phyloP scores from a whole-genome alignment of 805 yeast genomes.

The Wickerhamomyces queroliae region DNA sequence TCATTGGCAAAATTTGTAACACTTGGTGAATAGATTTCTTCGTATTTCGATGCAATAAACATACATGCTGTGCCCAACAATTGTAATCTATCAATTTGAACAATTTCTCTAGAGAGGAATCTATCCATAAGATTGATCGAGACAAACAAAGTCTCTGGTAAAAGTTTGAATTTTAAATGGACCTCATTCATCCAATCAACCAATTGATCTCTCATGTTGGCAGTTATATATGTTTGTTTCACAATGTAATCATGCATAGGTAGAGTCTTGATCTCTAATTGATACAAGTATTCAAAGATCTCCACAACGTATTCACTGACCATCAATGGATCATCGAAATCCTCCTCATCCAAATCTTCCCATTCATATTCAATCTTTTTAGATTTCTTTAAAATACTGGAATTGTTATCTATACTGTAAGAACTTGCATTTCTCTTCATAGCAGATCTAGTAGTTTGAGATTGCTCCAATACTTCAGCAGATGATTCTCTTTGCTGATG shows the following conservation, averaged over 20 bases:
- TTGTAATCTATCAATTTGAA: conserved; percentile 77
- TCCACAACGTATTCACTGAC: conserved; percentile 89
- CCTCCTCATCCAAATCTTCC: conserved; percentile 81
- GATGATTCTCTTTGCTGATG: conserved; percentile 9
- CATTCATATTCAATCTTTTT: conserved; percentile 34
- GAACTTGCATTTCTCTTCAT: conserved; percentile 34
- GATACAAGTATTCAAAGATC: conserved; percentile 74
- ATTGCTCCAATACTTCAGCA: background rate
- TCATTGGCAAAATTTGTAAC: conserved; percentile 82
- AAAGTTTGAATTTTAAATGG: conserved; percentile 73
- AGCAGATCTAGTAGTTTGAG: conserved; percentile 44
- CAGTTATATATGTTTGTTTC: conserved; percentile 37
- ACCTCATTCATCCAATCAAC: conserved; percentile 95
- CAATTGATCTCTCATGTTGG: conserved; percentile 67
- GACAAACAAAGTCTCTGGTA: conserved; percentile 82
- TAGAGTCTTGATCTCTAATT: conserved; percentile 63
- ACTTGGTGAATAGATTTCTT: conserved; percentile 87
- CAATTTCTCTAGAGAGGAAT: conserved; percentile 70
- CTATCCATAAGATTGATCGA: conserved; percentile 87
- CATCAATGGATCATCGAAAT: conserved; percentile 79
- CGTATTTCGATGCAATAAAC: conserved; percentile 89
- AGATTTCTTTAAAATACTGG: conserved; percentile 13
- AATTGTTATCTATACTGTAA: conserved; percentile 7
- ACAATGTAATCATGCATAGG: conserved; percentile 40
- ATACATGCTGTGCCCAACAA: conserved; percentile 81